phyloP scores from a whole-genome alignment of 2,329 filamentous ascomycete species.

The Didymellaceae sp. region DNA sequence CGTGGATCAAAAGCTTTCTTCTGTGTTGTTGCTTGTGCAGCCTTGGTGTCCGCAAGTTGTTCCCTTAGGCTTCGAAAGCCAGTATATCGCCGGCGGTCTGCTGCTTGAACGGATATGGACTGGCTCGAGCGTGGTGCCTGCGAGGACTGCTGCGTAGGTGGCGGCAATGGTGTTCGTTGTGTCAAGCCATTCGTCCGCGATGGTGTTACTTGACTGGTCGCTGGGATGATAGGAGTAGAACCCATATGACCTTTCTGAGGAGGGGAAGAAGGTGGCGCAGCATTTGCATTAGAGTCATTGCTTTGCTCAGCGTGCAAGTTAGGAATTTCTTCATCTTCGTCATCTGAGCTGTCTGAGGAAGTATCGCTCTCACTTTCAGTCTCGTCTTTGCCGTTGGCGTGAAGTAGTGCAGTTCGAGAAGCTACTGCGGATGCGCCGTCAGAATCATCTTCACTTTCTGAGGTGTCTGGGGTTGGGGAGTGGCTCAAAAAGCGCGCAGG shows the following conservation, averaged over 20 bases:
- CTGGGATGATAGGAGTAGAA: conserved; percentile 12
- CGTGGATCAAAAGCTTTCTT: conserved; percentile 20
- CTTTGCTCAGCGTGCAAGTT: conserved; percentile 3
- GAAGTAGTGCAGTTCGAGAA: conserved; percentile 7
- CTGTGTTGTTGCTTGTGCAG: conserved; percentile 9
- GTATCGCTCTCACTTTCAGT: conserved; percentile 17
- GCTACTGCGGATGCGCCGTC: conserved; percentile 10
- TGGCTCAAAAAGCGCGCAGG: conserved; percentile 34
- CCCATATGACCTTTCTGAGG: neutral
- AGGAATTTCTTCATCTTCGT: conserved; percentile 20
- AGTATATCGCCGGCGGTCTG: conserved; percentile 17
- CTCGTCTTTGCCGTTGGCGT: conserved; percentile 1
- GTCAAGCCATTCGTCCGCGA: conserved; percentile 5
- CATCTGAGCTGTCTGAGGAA: conserved; percentile 20
- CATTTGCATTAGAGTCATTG: neutral
- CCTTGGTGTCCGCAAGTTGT: conserved; percentile 20
- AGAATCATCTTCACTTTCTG: conserved; percentile 25
- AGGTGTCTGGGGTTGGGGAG: conserved; percentile 30
- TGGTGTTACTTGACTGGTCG: conserved; percentile 10
- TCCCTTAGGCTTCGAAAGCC: conserved; percentile 22
- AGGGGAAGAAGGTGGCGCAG: conserved; percentile 24
- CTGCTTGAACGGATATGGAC: conserved; percentile 16
- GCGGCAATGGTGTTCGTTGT: conserved; percentile 14
- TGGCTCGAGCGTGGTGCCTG: conserved; percentile 17
- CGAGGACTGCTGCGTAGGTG: conserved; percentile 15